Evolutionary conservation across 2,329 filamentous ascomycete species (phyloP).

Genomic region (Sporothrix globosa): DNA sequence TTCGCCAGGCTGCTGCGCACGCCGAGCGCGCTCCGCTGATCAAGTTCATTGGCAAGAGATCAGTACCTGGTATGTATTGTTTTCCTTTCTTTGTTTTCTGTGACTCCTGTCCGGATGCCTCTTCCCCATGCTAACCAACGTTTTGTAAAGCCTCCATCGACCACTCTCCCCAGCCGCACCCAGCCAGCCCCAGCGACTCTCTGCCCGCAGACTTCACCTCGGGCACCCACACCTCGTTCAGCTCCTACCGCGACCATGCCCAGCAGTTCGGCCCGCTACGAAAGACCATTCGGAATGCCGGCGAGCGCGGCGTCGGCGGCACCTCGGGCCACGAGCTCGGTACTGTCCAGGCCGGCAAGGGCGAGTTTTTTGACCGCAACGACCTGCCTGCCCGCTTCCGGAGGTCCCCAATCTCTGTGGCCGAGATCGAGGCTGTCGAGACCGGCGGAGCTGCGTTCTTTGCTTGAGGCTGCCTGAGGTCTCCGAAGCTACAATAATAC

Average conservation of each 20-base stretch:
- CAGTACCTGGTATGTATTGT: constrained; percentile 57
- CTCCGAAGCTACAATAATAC: not conserved
- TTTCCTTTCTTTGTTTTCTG: not conserved
- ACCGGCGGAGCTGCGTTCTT: constrained; percentile 76
- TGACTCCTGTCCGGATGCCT: not conserved
- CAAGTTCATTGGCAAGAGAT: constrained; percentile 63
- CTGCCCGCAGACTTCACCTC: constrained; percentile 61
- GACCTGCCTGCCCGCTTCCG: constrained; percentile 86
- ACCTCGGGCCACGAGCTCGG: constrained; percentile 71
- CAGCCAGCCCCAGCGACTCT: constrained; percentile 66
- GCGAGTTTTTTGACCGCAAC: constrained; percentile 83
- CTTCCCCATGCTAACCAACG: constrained; percentile 24
- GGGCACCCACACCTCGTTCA: constrained; percentile 64
- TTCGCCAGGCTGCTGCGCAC: constrained; percentile 63
- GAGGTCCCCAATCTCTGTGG: constrained; percentile 69
- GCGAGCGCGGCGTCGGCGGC: constrained; percentile 57
- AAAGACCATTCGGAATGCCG: constrained; percentile 54
- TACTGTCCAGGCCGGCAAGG: constrained; percentile 68
- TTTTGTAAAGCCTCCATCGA: constrained; percentile 64
- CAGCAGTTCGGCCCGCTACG: constrained; percentile 77
- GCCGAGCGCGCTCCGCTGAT: constrained; percentile 65
- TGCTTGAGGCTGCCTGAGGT: not conserved
- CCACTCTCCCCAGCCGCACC: constrained; percentile 73
- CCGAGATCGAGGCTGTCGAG: constrained; percentile 95
- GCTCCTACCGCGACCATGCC: constrained; percentile 74